These are phyloP conservation scores for Pythium graminicola DNA, from an alignment of 352 stramenopile species.

Conservation along the genomic window DNA sequence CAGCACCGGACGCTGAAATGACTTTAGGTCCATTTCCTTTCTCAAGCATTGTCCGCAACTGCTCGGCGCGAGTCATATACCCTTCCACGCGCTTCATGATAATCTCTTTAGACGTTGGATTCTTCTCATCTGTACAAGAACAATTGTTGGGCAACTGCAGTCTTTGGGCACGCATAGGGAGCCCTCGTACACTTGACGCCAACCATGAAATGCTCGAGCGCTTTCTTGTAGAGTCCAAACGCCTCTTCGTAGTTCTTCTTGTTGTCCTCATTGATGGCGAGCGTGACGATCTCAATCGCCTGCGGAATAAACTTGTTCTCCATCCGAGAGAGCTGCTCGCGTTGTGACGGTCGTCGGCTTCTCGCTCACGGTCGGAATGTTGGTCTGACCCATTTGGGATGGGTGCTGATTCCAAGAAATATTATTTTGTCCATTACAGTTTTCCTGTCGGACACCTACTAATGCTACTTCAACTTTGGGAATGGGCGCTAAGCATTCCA, in stretches of 20 bases:
- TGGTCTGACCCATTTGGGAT: slow-evolving; percentile 5
- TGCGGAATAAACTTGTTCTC: slow-evolving; percentile 90
- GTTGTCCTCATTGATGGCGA: slow-evolving; percentile 85
- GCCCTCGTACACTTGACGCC: slow-evolving; percentile 69
- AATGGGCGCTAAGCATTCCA: slow-evolving; percentile 61
- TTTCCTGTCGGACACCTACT: slow-evolving; percentile 8
- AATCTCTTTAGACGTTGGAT: slow-evolving; percentile 84
- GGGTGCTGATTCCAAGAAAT: slow-evolving; percentile 10
- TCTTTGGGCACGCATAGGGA: background rate
- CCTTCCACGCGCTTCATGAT: slow-evolving; percentile 88
- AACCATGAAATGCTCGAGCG: slow-evolving; percentile 87
- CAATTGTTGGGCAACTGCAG: background rate
- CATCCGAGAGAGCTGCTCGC: slow-evolving; percentile 29
- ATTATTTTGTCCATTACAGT: slow-evolving; percentile 22
- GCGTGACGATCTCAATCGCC: slow-evolving; percentile 85
- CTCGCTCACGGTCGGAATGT: slow-evolving; percentile 5
- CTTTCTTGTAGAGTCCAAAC: slow-evolving; percentile 83
- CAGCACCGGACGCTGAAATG: slow-evolving; percentile 43
- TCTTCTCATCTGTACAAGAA: slow-evolving; percentile 78
- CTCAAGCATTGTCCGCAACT: slow-evolving; percentile 77
- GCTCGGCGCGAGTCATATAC: slow-evolving; percentile 87
- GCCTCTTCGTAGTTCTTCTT: slow-evolving; percentile 87
- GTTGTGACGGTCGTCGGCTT: background rate
- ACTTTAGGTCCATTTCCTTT: slow-evolving; percentile 50
- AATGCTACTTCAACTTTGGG: slow-evolving; percentile 21